A percentile compares a stretch with the other conserved stretches of the same genome.
These are phyloP conservation scores for Nigrospora oryzae DNA, from an alignment of 2,329 filamentous ascomycete genomes.

Conservation along the genomic window DNA sequence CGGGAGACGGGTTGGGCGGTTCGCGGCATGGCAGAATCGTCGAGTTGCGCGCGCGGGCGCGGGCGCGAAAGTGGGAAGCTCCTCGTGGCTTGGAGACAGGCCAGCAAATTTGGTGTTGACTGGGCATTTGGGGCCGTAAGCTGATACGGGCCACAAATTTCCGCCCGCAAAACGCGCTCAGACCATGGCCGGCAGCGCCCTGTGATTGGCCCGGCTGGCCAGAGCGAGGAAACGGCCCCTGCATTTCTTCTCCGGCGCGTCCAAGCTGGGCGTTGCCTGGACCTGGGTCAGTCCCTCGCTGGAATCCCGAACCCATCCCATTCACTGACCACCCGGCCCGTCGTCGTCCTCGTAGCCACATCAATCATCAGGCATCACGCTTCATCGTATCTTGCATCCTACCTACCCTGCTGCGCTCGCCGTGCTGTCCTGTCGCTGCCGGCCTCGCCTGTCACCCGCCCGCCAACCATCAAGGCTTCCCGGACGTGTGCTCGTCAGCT, in stretches of 20 bases:
- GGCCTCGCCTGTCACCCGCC: no score
- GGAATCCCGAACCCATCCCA: neutral
- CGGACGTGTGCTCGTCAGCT: no score
- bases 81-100: constrained; percentile 15
- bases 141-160: neutral
- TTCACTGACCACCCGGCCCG: neutral
- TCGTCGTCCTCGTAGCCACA: no score
- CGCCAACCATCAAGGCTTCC: no score
- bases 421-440: no score
- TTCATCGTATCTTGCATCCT: no score
- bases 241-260: neutral
- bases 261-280: neutral
- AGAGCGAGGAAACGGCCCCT: neutral
- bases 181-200: neutral
- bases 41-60: neutral
- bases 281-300: neutral
- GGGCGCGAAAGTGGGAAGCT: neutral
- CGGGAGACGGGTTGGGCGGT: neutral
- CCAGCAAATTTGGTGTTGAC: constrained; percentile 16
- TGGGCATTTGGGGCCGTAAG: constrained; percentile 4
- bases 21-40: neutral
- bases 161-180: neutral
- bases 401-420: no score
- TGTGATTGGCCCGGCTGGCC: neutral
- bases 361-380: no score